These are phyloP conservation scores for Fraxinus velutina DNA, from an alignment of 305 asterid genomes.

Conservation along the genomic window DNA sequence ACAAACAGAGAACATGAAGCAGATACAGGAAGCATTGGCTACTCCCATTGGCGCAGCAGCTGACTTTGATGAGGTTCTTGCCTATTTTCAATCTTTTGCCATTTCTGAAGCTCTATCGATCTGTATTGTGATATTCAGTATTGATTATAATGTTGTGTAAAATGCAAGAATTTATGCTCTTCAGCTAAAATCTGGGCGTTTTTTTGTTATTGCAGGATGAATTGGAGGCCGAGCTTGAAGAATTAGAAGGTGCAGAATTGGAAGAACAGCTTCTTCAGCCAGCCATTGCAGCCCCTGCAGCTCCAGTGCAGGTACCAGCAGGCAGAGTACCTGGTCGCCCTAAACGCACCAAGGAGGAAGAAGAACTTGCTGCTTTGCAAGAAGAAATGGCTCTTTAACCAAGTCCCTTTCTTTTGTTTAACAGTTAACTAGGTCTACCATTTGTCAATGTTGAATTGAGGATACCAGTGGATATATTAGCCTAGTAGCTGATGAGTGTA, in stretches of 20 bases:
- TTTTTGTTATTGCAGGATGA: constrained; percentile 37
- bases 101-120: neutral
- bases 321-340: constrained; percentile 33
- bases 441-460: neutral
- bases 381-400: constrained; percentile 40
- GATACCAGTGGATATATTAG: neutral
- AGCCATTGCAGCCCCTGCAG: constrained; percentile 39
- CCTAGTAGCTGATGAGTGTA: neutral
- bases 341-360: constrained; percentile 40
- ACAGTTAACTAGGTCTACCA: neutral
- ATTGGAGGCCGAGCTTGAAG: constrained; percentile 52
- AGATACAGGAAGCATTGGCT: constrained; percentile 46
- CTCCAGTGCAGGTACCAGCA: constrained; percentile 34
- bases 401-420: constrained; percentile 3
- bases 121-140: neutral
- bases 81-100: neutral
- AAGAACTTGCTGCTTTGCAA: constrained; percentile 55
- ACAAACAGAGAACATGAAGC: constrained; percentile 49
- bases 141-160: neutral
- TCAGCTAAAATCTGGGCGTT: neutral
- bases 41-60: constrained; percentile 43
- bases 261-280: constrained; percentile 51
- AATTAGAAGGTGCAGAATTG: constrained; percentile 44
- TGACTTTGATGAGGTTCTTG: constrained; percentile 40
- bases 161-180: neutral